Evolutionary conservation across 2,329 filamentous ascomycete genomes (phyloP).

Genomic region (Xylaria sp.): DNA sequence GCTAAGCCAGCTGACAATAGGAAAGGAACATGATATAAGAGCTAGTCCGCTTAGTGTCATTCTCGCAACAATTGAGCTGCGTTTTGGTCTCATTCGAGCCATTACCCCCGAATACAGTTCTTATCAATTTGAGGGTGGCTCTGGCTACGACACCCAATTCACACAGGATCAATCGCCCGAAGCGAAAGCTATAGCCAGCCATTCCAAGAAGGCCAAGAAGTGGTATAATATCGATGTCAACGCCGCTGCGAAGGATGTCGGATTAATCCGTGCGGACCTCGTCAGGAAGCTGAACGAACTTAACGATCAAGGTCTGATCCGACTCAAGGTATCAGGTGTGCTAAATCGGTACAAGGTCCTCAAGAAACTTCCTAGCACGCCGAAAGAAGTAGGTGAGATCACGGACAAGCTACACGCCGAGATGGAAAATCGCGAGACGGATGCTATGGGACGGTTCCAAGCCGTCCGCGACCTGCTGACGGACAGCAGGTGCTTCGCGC

Average conservation of each 20-base stretch:
- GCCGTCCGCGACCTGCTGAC: conserved; percentile 65
- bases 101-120: conserved; percentile 66
- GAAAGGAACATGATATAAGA: conserved; percentile 64
- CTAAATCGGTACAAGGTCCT: conserved; percentile 64
- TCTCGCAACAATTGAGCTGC: conserved; percentile 69
- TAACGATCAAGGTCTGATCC: conserved; percentile 59
- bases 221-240: conserved; percentile 62
- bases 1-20: conserved; percentile 56
- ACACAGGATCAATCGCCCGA: conserved; percentile 53
- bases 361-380: conserved; percentile 55
- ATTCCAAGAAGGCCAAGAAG: conserved; percentile 54
- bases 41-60: conserved; percentile 61
- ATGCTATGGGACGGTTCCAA: conserved; percentile 61
- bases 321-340: conserved; percentile 63
- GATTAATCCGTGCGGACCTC: conserved; percentile 57
- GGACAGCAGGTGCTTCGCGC: conserved; percentile 60
- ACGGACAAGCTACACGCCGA: conserved; percentile 59
- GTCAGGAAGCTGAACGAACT: conserved; percentile 65
- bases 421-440: conserved; percentile 62
- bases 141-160: conserved; percentile 47
- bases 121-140: conserved; percentile 60
- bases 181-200: conserved; percentile 55
- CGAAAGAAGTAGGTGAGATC: conserved; percentile 56
- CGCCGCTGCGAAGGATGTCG: conserved; percentile 44
- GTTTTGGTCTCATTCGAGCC: conserved; percentile 65